Evolutionary conservation across 306 rosid genomes (phyloP).

Genomic region (Prunus padus): DNA sequence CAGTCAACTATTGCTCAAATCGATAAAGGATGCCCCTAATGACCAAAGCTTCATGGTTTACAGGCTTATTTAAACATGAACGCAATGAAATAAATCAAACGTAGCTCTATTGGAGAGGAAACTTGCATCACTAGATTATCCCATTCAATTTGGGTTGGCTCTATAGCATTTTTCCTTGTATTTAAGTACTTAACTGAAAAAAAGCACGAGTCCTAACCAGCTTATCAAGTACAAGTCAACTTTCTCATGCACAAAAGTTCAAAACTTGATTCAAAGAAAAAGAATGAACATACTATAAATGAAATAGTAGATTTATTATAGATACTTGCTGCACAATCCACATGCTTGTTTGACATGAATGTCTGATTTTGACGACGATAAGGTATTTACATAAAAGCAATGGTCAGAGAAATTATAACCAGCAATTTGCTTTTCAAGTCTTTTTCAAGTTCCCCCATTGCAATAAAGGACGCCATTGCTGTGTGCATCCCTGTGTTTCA

Average conservation of each 20-base stretch:
- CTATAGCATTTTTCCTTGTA: background rate
- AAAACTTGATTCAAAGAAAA: background rate
- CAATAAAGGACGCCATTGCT: slow-evolving; percentile 81
- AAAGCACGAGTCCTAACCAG: background rate
- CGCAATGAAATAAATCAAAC: background rate
- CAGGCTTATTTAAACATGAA: background rate
- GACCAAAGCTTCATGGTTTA: background rate
- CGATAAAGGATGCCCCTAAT: too few relatives aligned
- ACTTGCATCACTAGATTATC: background rate
- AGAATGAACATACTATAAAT: background rate
- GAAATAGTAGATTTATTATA: slow-evolving; percentile 49
- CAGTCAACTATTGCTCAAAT: too few relatives aligned
- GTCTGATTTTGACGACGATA: slow-evolving; percentile 51
- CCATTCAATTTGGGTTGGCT: background rate
- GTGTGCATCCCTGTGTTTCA: slow-evolving; percentile 52
- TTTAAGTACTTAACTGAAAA: background rate
- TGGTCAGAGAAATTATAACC: slow-evolving; percentile 49
- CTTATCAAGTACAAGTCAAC: background rate
- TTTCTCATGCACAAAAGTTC: slow-evolving; percentile 1
- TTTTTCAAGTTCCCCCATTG: slow-evolving; percentile 71
- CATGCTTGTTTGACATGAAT: slow-evolving; percentile 67
- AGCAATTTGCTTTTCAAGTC: slow-evolving; percentile 27
- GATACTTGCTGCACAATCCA: slow-evolving; percentile 52
- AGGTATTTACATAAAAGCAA: slow-evolving; percentile 81
- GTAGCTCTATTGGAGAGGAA: background rate